phyloP scores from a whole-genome alignment of 2,329 filamentous ascomycete species.

The Thermothelomyces thermophilus region DNA sequence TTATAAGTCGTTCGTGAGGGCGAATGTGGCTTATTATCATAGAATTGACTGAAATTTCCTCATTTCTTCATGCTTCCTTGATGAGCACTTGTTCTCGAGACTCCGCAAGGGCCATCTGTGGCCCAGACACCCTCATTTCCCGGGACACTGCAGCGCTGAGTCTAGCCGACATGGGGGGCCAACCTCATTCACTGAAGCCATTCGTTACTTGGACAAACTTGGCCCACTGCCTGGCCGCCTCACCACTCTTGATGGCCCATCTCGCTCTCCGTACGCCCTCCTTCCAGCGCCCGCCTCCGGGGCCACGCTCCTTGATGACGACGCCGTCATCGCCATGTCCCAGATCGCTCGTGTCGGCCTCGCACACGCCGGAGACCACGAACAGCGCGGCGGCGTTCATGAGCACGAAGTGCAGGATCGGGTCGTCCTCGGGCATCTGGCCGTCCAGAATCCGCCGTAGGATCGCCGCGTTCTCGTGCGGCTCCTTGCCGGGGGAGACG shows the following conservation, averaged over 20 bases:
- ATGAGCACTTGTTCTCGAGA: too few species aligned
- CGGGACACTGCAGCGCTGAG: too few species aligned
- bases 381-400: conserved; percentile 89
- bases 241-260: conserved; percentile 81
- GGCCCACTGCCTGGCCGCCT: conserved; percentile 76
- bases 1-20: background rate
- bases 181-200: conserved; percentile 20
- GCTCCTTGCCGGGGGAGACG: conserved; percentile 80
- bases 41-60: background rate
- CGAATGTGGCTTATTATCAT: background rate
- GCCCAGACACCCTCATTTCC: background rate
- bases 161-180: too few species aligned
- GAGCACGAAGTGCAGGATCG: conserved; percentile 86
- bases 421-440: conserved; percentile 67
- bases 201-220: conserved; percentile 81
- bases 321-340: conserved; percentile 72
- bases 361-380: conserved; percentile 79
- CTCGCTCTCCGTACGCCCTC: conserved; percentile 82
- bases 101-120: too few species aligned
- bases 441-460: conserved; percentile 69
- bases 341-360: conserved; percentile 74
- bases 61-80: background rate
- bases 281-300: conserved; percentile 86
- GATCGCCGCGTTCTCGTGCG: conserved; percentile 80
- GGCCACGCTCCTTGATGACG: conserved; percentile 75